Evolutionary conservation across 176 grass and related monocot genomes (phyloP).

Genomic region (Paspalum vaginatum): DNA sequence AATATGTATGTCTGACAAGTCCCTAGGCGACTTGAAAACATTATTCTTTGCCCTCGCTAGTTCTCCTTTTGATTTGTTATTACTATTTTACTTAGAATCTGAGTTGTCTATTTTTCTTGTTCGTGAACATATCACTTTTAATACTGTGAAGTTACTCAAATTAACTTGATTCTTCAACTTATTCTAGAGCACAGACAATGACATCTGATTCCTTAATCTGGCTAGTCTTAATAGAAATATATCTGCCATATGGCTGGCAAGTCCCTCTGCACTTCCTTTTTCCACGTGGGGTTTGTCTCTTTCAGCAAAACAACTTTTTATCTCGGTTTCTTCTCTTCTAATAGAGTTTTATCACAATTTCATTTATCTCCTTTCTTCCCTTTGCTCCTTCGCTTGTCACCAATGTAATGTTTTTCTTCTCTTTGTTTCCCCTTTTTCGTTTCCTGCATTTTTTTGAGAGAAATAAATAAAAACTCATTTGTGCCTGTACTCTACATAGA

Average conservation of each 20-base stretch:
- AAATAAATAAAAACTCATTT: too few species aligned
- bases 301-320: background rate
- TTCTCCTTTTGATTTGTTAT: background rate
- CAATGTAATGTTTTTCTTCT: background rate
- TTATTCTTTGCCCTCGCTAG: background rate
- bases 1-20: too few species aligned
- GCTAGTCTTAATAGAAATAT: slow-evolving; percentile 4
- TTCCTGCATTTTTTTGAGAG: background rate
- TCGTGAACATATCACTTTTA: background rate
- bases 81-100: background rate
- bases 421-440: too few species aligned
- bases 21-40: too few species aligned
- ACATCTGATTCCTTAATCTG: background rate
- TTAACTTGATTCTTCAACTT: slow-evolving; percentile 9
- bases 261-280: background rate
- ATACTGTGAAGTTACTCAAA: background rate
- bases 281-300: background rate
- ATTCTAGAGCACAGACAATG: background rate
- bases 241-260: background rate
- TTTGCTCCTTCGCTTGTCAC: too few species aligned
- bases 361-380: background rate
- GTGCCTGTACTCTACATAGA: background rate
- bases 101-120: slow-evolving; percentile 17
- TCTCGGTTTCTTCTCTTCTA: too few species aligned
- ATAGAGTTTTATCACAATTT: background rate